Evolutionary conservation across 106 monocot genomes (phyloP).

Genomic region (Ottelia alismoides): DNA sequence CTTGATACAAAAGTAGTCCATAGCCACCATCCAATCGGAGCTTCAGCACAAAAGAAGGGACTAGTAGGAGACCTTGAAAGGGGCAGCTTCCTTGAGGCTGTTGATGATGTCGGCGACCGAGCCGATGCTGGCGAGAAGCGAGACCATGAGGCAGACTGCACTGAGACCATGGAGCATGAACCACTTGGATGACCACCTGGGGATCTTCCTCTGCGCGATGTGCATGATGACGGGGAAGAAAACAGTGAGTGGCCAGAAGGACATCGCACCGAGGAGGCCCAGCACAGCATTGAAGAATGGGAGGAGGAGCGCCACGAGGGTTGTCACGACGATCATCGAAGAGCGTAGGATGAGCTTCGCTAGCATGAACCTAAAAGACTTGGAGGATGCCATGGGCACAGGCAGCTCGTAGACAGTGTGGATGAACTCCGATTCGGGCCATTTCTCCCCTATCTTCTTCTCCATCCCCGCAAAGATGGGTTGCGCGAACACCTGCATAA

Average conservation of each 20-base stretch:
- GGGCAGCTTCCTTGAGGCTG: constrained; percentile 35
- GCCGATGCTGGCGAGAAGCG: constrained; percentile 40
- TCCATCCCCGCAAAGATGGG: constrained; percentile 46
- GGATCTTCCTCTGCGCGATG: constrained; percentile 29
- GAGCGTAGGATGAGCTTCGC: constrained; percentile 39
- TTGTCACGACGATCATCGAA: constrained; percentile 31
- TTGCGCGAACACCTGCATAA: constrained; percentile 69
- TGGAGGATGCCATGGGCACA: constrained; percentile 6
- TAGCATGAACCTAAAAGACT: constrained; percentile 19
- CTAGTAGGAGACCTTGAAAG: constrained; percentile 26
- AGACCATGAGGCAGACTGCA: constrained; percentile 37
- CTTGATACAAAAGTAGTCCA: no score
- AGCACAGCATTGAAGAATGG: constrained; percentile 77
- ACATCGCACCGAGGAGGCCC: constrained; percentile 52
- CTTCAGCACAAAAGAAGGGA: no score
- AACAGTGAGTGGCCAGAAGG: constrained; percentile 70
- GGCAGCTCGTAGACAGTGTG: constrained; percentile 24
- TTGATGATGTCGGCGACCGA: constrained; percentile 56
- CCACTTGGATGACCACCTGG: constrained; percentile 25
- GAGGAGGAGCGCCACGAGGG: constrained; percentile 43
- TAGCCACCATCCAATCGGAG: no score
- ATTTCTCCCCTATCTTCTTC: constrained; percentile 19
- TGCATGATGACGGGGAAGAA: constrained; percentile 70
- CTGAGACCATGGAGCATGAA: constrained; percentile 34
- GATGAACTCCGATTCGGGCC: constrained; percentile 50